Percentiles rank a stretch among this genome's conserved stretches.
phyloP scores from a whole-genome alignment of 257 asterid genomes.

The Fraxinus cuspidata region DNA sequence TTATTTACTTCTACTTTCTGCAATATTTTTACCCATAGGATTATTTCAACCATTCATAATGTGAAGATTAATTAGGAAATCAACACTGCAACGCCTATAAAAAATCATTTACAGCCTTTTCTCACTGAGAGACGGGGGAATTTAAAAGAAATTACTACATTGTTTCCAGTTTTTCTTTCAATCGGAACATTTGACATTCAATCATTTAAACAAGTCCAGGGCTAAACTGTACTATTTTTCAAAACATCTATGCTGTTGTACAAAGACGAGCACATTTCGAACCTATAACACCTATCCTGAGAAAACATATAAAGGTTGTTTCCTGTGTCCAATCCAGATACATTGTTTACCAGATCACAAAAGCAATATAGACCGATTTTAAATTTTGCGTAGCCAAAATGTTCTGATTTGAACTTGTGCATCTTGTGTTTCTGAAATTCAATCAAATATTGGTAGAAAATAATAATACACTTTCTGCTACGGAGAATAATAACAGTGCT shows the following conservation, averaged over 20 bases:
- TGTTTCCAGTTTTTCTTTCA: background rate
- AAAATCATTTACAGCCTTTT: background rate
- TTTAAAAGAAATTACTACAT: background rate
- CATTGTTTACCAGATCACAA: background rate
- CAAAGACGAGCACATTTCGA: background rate
- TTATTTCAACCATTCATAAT: background rate
- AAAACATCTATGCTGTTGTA: background rate
- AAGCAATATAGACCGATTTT: background rate
- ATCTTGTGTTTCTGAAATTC: background rate
- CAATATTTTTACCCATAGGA: background rate
- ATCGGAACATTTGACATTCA: background rate
- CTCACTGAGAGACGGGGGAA: background rate
- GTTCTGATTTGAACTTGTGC: background rate
- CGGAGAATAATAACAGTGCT: background rate
- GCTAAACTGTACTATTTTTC: background rate
- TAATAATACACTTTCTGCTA: no score
- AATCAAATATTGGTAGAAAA: no score
- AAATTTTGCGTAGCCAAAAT: background rate
- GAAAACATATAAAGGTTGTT: background rate
- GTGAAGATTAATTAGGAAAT: background rate
- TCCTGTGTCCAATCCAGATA: background rate
- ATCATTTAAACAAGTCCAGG: background rate
- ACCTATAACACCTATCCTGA: background rate
- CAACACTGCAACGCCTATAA: background rate
- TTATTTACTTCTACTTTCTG: background rate